Conservation (phyloP, 2,329 filamentous ascomycete genomes). For the Apiospora arundinis region DNA sequence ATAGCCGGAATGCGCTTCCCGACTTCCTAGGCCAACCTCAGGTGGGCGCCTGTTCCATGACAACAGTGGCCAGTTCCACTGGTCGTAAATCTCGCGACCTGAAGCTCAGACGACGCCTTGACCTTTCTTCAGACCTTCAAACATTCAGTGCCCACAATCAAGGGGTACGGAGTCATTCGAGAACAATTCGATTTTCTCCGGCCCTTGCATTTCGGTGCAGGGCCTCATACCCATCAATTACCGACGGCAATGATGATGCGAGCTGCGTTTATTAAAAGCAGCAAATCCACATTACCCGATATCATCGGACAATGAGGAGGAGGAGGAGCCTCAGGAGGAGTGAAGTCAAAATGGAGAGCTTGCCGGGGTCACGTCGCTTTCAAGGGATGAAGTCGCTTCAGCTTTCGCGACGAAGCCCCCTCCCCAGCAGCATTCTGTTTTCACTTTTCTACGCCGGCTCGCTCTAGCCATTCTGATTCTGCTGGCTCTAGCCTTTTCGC, state of each 20-base stretch:
- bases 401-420: background rate
- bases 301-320: background rate
- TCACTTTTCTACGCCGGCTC: background rate
- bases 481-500: slow-evolving; percentile 10
- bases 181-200: slow-evolving; percentile 22
- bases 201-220: background rate
- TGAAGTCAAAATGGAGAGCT: background rate
- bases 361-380: background rate
- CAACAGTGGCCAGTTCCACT: background rate
- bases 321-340: background rate
- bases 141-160: slow-evolving; percentile 9
- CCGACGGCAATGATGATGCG: slow-evolving; percentile 15
- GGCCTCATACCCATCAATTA: background rate
- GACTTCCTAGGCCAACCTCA: slow-evolving; percentile 20
- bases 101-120: slow-evolving; percentile 23
- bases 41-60: slow-evolving; percentile 21
- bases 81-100: slow-evolving; percentile 7
- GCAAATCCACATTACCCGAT: background rate
- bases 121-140: slow-evolving; percentile 13
- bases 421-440: background rate
- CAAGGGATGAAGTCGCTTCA: slow-evolving; percentile 4
- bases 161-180: slow-evolving; percentile 18
- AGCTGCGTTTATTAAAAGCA: slow-evolving; percentile 8
- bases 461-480: background rate
- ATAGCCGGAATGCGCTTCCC: slow-evolving; percentile 13